Evolutionary conservation across 257 asterid genomes (phyloP).

Genomic region (Ligustrum vulgare): DNA sequence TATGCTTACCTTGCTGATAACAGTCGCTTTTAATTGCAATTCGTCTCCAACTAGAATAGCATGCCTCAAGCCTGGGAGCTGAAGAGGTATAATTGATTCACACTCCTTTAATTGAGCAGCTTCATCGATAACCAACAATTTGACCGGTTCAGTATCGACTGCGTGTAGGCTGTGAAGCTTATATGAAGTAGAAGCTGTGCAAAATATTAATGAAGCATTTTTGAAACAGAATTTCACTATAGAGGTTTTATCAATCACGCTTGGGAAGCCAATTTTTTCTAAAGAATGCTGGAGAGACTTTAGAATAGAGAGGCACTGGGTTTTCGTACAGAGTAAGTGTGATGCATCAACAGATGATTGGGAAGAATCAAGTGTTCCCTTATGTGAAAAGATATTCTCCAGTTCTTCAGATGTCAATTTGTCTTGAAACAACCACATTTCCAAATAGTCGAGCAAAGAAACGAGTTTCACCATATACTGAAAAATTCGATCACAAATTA

Average conservation of each 20-base stretch:
- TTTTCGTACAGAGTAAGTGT: slow-evolving; percentile 23
- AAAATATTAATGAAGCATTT: slow-evolving; percentile 49
- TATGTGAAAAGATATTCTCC: slow-evolving; percentile 27
- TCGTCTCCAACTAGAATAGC: slow-evolving; percentile 65
- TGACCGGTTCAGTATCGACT: slow-evolving; percentile 32
- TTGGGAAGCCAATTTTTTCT: slow-evolving; percentile 31
- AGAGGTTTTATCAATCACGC: neutral
- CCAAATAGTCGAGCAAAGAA: slow-evolving; percentile 30
- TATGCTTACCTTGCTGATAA: slow-evolving; percentile 47
- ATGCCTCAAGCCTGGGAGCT: slow-evolving; percentile 39
- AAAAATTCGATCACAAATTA: slow-evolving; percentile 29
- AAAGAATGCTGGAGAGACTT: slow-evolving; percentile 37
- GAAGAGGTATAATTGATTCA: slow-evolving; percentile 57
- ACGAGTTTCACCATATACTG: slow-evolving; percentile 28
- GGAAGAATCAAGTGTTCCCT: neutral
- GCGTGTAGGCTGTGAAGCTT: slow-evolving; percentile 43
- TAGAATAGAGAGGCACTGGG: slow-evolving; percentile 29
- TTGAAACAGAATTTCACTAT: slow-evolving; percentile 39
- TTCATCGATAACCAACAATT: slow-evolving; percentile 55
- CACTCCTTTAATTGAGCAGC: slow-evolving; percentile 67
- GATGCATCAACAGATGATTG: slow-evolving; percentile 16
- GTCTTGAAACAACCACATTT: slow-evolving; percentile 34
- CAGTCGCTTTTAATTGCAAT: slow-evolving; percentile 53
- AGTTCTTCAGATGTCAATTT: slow-evolving; percentile 35
- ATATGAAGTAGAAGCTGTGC: slow-evolving; percentile 54